These are phyloP conservation scores for Fusarium begoniae DNA, from an alignment of 2,329 filamentous ascomycete species.

Conservation along the genomic window DNA sequence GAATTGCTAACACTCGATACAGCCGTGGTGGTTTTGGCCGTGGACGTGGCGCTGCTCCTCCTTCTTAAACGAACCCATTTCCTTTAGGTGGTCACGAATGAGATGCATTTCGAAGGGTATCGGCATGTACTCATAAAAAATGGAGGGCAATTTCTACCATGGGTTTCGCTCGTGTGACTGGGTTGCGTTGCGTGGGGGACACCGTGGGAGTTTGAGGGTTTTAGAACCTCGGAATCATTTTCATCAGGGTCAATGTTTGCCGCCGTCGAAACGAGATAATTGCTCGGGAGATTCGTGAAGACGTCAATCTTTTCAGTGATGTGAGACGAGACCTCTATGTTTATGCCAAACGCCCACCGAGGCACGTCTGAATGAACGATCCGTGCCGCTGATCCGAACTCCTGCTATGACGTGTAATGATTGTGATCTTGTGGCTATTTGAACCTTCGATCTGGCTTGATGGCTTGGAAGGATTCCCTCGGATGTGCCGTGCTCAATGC, in stretches of 20 bases:
- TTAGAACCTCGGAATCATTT: conserved; percentile 61
- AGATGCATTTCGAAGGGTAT: conserved; percentile 55
- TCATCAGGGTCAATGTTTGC: conserved; percentile 56
- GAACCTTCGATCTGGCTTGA: neutral
- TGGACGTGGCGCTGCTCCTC: conserved; percentile 81
- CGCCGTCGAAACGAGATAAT: conserved; percentile 49
- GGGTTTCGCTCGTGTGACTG: conserved; percentile 52
- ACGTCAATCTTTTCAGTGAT: conserved; percentile 38
- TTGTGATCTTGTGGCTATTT: neutral
- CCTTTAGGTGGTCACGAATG: conserved; percentile 55
- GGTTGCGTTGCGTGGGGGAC: conserved; percentile 50
- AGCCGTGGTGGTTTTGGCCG: conserved; percentile 90
- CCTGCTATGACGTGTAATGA: conserved; percentile 2
- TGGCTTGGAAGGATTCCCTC: neutral
- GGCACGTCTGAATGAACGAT: conserved; percentile 21
- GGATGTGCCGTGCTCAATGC: neutral
- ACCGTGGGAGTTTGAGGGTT: conserved; percentile 58
- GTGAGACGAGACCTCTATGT: conserved; percentile 34
- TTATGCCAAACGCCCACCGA: conserved; percentile 14
- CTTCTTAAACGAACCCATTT: conserved; percentile 63
- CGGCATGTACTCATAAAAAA: conserved; percentile 61
- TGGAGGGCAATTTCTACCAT: conserved; percentile 53
- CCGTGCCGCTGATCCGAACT: conserved; percentile 1
- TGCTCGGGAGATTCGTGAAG: conserved; percentile 44
- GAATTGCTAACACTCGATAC: conserved; percentile 48